Evolutionary conservation across 176 grass and related monocot species (phyloP).

Genomic region (Triticum monococcum): DNA sequence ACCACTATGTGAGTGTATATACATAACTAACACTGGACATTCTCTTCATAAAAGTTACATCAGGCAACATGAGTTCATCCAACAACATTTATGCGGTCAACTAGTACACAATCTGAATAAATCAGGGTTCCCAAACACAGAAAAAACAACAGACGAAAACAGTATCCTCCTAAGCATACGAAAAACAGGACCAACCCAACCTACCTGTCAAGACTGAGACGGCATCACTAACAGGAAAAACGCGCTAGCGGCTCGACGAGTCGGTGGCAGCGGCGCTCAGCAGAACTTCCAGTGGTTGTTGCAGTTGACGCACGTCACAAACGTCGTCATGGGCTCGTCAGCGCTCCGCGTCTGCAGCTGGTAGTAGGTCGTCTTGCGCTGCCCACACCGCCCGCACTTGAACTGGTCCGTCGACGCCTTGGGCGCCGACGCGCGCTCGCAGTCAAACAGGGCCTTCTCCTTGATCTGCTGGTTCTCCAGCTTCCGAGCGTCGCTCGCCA

Average conservation of each 20-base stretch:
- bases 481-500: constrained; percentile 76
- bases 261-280: constrained; percentile 27
- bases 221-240: constrained; percentile 4
- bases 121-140: constrained; percentile 25
- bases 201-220: not conserved
- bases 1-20: no score
- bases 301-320: constrained; percentile 91
- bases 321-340: constrained; percentile 90
- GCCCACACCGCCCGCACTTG: constrained; percentile 72
- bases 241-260: not conserved
- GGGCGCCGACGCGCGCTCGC: constrained; percentile 55
- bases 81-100: constrained; percentile 39
- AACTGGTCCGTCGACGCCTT: constrained; percentile 91
- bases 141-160: not conserved
- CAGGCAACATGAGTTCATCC: constrained; percentile 1
- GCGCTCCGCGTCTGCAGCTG: constrained; percentile 88
- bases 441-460: constrained; percentile 78
- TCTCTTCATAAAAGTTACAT: constrained; percentile 14
- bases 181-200: constrained; percentile 30
- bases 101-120: constrained; percentile 50
- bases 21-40: not conserved
- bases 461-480: constrained; percentile 75
- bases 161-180: constrained; percentile 18
- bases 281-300: constrained; percentile 97
- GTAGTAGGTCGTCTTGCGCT: constrained; percentile 79